These are phyloP conservation scores for Carex parvula DNA, from an alignment of 176 grass and related monocot genomes.

Conservation along the genomic window DNA sequence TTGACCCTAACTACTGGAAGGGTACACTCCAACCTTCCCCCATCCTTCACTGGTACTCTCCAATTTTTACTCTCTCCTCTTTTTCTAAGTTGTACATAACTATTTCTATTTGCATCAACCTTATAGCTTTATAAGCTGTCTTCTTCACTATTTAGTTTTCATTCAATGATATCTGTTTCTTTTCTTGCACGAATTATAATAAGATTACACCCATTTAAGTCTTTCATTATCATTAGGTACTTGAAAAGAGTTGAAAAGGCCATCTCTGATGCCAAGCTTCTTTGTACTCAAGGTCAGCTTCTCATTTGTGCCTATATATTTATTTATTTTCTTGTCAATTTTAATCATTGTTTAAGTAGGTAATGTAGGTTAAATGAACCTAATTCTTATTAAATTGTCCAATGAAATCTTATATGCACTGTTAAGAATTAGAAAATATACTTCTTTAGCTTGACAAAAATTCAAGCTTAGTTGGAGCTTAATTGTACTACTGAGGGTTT, in stretches of 20 bases:
- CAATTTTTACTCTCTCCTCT: neutral
- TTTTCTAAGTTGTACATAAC: neutral
- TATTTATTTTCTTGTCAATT: neutral
- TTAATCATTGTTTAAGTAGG: neutral
- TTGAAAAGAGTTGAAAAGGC: slow-evolving; percentile 62
- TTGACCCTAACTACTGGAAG: slow-evolving; percentile 72
- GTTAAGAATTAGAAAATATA: neutral
- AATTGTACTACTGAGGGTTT: neutral
- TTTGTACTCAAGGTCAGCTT: slow-evolving; percentile 35
- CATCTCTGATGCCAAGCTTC: slow-evolving; percentile 50
- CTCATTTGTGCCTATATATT: neutral
- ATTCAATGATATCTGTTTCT: neutral
- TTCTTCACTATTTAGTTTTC: neutral
- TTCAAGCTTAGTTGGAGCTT: neutral
- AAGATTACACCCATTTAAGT: neutral
- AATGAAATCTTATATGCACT: neutral
- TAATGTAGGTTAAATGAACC: no score
- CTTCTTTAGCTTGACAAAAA: neutral
- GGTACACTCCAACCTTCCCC: slow-evolving; percentile 70
- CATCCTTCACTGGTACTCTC: slow-evolving; percentile 61
- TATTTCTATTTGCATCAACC: neutral
- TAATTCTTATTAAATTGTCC: neutral
- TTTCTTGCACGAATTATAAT: neutral
- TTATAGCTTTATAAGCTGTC: neutral
- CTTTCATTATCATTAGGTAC: slow-evolving; percentile 44